phyloP scores from a whole-genome alignment of 2,329 filamentous ascomycete species.

The Ascochyta koolunga region DNA sequence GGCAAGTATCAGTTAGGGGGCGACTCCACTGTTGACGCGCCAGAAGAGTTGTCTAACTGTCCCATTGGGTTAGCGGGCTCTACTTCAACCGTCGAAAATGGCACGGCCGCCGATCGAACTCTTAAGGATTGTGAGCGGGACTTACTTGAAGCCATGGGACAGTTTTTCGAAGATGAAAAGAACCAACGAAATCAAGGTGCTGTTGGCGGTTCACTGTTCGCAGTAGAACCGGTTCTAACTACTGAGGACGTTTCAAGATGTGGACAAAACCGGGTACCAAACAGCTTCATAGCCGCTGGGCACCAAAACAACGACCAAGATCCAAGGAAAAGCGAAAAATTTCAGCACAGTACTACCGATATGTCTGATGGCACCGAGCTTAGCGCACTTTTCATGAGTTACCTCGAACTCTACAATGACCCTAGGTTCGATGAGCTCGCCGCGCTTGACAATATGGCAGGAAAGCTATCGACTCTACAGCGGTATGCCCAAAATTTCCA shows the following conservation, averaged over 20 bases:
- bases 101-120: not conserved
- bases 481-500: not conserved
- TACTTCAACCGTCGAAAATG: not conserved
- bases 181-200: not conserved
- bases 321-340: not conserved
- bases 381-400: slow-evolving; percentile 4
- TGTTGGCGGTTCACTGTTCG: too few species aligned
- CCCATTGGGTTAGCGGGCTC: not conserved
- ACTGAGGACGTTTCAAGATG: not conserved
- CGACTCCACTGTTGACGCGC: not conserved
- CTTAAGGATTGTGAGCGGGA: not conserved
- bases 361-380: not conserved
- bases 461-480: not conserved
- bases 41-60: not conserved
- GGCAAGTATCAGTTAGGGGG: not conserved
- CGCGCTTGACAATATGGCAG: not conserved
- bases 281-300: not conserved
- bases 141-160: not conserved
- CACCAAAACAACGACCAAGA: not conserved
- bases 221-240: not conserved
- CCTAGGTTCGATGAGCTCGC: slow-evolving; percentile 3
- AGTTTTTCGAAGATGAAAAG: not conserved
- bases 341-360: not conserved
- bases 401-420: slow-evolving; percentile 3
- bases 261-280: not conserved